Conservation (phyloP, 2,329 filamentous ascomycete species). For the Ophiostoma angusticollis region DNA sequence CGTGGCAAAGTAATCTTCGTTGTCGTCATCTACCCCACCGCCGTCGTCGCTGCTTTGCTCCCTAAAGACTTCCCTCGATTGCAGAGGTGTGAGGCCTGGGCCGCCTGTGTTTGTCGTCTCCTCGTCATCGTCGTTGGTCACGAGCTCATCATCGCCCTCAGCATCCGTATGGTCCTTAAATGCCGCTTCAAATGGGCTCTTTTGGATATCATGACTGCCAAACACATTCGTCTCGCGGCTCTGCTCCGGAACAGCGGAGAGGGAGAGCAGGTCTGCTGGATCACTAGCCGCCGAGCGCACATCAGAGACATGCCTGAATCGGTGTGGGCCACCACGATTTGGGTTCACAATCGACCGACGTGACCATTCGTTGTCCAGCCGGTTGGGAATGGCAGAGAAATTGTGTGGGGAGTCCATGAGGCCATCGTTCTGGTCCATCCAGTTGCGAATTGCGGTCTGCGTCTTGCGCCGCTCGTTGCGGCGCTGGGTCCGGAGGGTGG, state of each 20-base stretch:
- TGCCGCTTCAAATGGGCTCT: constrained; percentile 21
- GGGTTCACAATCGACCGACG: constrained; percentile 38
- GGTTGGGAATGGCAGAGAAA: constrained; percentile 37
- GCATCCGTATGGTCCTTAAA: constrained; percentile 60
- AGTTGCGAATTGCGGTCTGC: constrained; percentile 70
- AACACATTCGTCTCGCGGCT: constrained; percentile 20
- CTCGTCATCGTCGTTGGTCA: constrained; percentile 64
- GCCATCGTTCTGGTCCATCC: constrained; percentile 67
- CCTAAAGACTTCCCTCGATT: background rate
- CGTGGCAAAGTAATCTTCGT: constrained; percentile 44
- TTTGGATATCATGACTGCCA: constrained; percentile 10
- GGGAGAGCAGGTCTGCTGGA: constrained; percentile 48
- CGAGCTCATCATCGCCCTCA: constrained; percentile 82
- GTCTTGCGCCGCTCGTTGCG: constrained; percentile 58
- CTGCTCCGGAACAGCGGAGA: constrained; percentile 26
- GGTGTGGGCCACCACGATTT: constrained; percentile 28
- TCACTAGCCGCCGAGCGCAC: constrained; percentile 49
- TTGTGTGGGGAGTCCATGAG: constrained; percentile 32
- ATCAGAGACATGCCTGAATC: constrained; percentile 40
- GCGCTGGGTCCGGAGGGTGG: constrained; percentile 45
- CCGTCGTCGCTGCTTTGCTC: constrained; percentile 32
- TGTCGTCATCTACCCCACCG: constrained; percentile 18
- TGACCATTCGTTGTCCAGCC: constrained; percentile 32
- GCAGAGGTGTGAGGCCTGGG: constrained; percentile 3
- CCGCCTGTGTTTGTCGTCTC: constrained; percentile 10